phyloP scores from a whole-genome alignment of 2,329 filamentous ascomycete genomes.

The Thyridium curvatum region DNA sequence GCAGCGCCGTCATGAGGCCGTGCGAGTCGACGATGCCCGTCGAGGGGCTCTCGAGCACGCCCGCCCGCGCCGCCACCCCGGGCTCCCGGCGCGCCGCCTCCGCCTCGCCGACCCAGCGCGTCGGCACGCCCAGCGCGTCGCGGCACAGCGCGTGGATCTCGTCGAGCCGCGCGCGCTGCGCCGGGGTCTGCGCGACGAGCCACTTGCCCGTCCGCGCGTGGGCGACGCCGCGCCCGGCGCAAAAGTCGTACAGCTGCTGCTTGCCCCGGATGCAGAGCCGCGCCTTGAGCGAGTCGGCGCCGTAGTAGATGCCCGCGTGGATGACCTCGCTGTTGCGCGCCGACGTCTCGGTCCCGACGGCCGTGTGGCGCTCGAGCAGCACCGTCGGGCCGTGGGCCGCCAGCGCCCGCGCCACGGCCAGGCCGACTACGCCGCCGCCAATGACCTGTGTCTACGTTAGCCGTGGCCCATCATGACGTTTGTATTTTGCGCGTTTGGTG shows the following conservation, averaged over 20 bases:
- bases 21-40: conserved; percentile 93
- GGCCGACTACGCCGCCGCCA: conserved; percentile 64
- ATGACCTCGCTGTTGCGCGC: conserved; percentile 94
- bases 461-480: conserved; percentile 1
- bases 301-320: conserved; percentile 93
- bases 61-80: conserved; percentile 62
- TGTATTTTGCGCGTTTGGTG: no score
- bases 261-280: conserved; percentile 74
- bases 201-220: conserved; percentile 81
- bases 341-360: conserved; percentile 78
- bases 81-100: conserved; percentile 66
- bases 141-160: conserved; percentile 39
- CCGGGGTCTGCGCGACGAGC: conserved; percentile 80
- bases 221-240: conserved; percentile 58
- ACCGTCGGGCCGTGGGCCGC: conserved; percentile 63
- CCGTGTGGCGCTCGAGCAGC: conserved; percentile 71
- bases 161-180: conserved; percentile 59
- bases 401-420: conserved; percentile 71
- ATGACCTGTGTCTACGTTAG: conserved; percentile 35
- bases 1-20: conserved; percentile 72
- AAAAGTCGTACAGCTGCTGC: conserved; percentile 72
- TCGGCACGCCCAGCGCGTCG: conserved; percentile 51
- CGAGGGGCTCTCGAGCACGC: conserved; percentile 74
- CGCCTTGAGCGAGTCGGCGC: conserved; percentile 69
- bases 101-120: conserved; percentile 56